Evolutionary conservation across 1,284 basidiomycete genomes (phyloP), one percentile per base, ranked within the genome.

Genomic region (Peniophora sp.): DNA sequence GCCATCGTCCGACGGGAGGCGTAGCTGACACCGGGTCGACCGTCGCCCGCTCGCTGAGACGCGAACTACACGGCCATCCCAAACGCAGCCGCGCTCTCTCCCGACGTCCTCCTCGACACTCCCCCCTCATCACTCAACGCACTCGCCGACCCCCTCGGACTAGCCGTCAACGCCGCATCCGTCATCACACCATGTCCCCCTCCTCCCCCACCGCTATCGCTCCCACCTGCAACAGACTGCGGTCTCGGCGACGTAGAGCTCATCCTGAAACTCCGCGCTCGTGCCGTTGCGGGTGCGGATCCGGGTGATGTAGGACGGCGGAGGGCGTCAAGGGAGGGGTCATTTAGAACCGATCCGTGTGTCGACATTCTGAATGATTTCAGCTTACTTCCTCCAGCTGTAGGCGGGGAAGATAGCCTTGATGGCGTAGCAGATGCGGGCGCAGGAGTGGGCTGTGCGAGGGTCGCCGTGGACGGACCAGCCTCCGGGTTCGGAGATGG

Each of bases 41-140:
- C n/a, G n/a, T n/a, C n/a, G n/a, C n/a, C n/a, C n/a, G n/a, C n/a
- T n/a, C n/a, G n/a, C n/a, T n/a, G n/a, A n/a, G n/a, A n/a, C n/a
- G n/a, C n/a, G n/a, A n/a, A 15, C 15, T 41, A 54, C 24, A 54
- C 18, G 24, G 53, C 53, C 42, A 54, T 50, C 24, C 53, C 53
- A 41, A 54, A 54, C 23, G 53, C 49, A 6, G 53, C 47, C 22
- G 43, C 53, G 39, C 54, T 48, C 24, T 54, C 53, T 15, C 27
- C 27, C 27, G 27, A 32, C 27, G 27, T 32, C 27, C 27, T 32
- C 27, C 27, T 32, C 27, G 27, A 32, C 27, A n/a, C n/a, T n/a
- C 39, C 20, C 8, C 39, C 39, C 15, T 41, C 39, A n/a, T 41
- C 39, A 41, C n/a, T 22, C 39, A 22, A 22, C 20, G 15, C n/a